A percentile compares a stretch with the other conserved stretches of the same genome.
Conservation (phyloP, 768 basidiomycete genomes). For the Crassisporium funariophilum region DNA sequence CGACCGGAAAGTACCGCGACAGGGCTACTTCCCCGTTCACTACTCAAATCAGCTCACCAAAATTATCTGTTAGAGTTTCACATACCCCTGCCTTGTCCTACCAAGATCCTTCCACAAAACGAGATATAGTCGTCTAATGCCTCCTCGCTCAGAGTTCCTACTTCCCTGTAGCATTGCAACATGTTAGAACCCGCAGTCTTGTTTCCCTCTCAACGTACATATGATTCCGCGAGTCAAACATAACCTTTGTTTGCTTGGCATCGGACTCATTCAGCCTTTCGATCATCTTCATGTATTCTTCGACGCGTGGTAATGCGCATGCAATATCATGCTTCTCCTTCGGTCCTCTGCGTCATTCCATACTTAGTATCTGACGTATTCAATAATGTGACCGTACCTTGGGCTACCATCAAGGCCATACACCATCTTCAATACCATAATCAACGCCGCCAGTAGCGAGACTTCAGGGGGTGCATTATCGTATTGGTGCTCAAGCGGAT, state of each 20-base stretch:
- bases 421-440: conserved; percentile 80
- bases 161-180: conserved; percentile 43
- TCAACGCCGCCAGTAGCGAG: conserved; percentile 54
- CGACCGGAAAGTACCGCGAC: conserved; percentile 14
- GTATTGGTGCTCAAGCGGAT: conserved; percentile 49
- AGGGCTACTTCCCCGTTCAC: conserved; percentile 14
- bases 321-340: conserved; percentile 54
- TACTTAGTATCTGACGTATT: conserved; percentile 4
- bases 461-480: conserved; percentile 75
- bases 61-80: conserved; percentile 9
- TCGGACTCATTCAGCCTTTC: conserved; percentile 36
- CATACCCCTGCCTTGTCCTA: conserved; percentile 30
- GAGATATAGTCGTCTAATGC: conserved; percentile 65
- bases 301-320: conserved; percentile 53
- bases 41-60: conserved; percentile 4
- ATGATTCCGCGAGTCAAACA: conserved; percentile 45
- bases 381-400: conserved; percentile 54
- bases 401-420: conserved; percentile 77
- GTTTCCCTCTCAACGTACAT: conserved; percentile 42
- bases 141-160: conserved; percentile 50
- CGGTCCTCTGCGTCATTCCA: conserved; percentile 40
- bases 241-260: conserved; percentile 27
- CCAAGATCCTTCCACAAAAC: conserved; percentile 62
- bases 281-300: conserved; percentile 50
- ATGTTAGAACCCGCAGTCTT: conserved; percentile 3